These are phyloP conservation scores for Ophiocordyceps camponoti-saundersi DNA, from an alignment of 2,329 filamentous ascomycete species.

Conservation along the genomic window DNA sequence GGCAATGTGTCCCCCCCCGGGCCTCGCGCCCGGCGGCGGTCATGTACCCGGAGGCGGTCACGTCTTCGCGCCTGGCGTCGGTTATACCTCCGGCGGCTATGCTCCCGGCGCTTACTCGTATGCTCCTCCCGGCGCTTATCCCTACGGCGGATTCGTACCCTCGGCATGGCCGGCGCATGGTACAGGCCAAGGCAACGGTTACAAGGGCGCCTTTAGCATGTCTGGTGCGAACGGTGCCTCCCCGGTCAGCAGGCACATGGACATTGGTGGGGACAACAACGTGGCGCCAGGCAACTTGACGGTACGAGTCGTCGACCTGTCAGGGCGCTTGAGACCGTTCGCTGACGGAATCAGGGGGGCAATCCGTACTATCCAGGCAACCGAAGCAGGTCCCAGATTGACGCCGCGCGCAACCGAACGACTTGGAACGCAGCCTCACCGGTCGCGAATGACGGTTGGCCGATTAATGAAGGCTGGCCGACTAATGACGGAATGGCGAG, in stretches of 20 bases:
- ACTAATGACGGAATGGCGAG: background rate
- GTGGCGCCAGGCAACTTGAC: constrained; percentile 8
- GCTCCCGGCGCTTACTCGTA: background rate
- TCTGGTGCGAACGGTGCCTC: constrained; percentile 3
- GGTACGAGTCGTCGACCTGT: background rate
- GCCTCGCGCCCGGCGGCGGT: constrained; percentile 4
- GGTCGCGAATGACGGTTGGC: background rate
- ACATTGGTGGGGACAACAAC: constrained; percentile 12
- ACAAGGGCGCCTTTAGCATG: constrained; percentile 5
- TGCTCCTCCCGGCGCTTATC: background rate
- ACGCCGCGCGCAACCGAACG: background rate
- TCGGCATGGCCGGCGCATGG: background rate
- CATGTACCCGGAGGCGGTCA: background rate
- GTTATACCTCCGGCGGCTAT: background rate
- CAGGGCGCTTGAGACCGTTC: background rate
- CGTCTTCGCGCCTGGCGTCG: constrained; percentile 3
- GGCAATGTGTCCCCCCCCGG: constrained; percentile 5
- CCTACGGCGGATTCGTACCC: background rate
- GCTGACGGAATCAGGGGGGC: background rate
- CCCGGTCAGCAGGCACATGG: constrained; percentile 7
- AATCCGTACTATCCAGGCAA: constrained; percentile 12
- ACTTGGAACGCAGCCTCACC: background rate
- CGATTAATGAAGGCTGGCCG: background rate
- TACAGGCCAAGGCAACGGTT: background rate
- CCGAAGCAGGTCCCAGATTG: background rate